Conservation (phyloP, 73 alveolate species). For the Paramecium biaurelia region DNA sequence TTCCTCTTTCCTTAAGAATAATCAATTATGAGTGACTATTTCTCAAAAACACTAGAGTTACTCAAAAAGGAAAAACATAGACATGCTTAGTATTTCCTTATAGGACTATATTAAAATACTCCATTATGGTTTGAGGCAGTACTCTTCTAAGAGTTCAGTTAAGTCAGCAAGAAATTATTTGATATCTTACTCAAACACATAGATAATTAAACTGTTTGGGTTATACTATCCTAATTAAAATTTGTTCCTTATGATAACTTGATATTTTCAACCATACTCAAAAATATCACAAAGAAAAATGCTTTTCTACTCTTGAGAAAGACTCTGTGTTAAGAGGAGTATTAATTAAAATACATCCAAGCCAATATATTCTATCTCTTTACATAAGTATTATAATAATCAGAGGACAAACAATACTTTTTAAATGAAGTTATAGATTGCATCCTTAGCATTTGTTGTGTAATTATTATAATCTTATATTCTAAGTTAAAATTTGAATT, state of each 20-base stretch:
- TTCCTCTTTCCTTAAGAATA: background rate
- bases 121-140: background rate
- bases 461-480: background rate
- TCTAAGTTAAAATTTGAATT: constrained; percentile 4
- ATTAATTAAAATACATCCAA: background rate
- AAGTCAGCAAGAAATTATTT: background rate
- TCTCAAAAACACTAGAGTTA: background rate
- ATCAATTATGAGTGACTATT: background rate
- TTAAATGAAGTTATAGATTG: constrained; percentile 8
- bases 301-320: background rate
- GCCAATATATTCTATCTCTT: background rate
- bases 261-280: background rate
- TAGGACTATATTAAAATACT: background rate
- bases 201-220: background rate
- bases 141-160: background rate
- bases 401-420: background rate
- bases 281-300: background rate
- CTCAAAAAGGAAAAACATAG: background rate
- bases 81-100: background rate
- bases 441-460: constrained; percentile 14
- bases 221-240: background rate
- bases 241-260: background rate
- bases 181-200: background rate
- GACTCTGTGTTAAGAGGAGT: background rate
- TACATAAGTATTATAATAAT: background rate